phyloP scores from a whole-genome alignment of 2,329 filamentous ascomycete genomes.

The Shiraia bambusicola region DNA sequence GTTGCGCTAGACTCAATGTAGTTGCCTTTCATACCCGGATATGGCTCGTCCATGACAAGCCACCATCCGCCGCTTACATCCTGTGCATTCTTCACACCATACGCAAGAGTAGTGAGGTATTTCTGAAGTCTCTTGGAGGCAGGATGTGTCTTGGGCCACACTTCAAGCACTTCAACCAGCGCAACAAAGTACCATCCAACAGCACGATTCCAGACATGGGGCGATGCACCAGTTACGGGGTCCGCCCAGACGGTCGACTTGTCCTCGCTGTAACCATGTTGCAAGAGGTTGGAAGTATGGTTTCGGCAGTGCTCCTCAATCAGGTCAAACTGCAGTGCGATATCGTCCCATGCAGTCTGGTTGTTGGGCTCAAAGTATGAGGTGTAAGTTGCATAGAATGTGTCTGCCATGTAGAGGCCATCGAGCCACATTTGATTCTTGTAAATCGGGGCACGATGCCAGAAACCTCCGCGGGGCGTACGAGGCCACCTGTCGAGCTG shows the following conservation, averaged over 20 bases:
- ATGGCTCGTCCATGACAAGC: conserved; percentile 56
- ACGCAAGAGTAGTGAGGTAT: conserved; percentile 47
- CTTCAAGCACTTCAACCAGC: conserved; percentile 52
- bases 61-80: conserved; percentile 58
- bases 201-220: conserved; percentile 43
- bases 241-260: conserved; percentile 42
- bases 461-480: conserved; percentile 56
- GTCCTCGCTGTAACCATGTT: conserved; percentile 41
- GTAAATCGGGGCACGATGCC: conserved; percentile 54
- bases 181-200: conserved; percentile 45
- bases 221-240: conserved; percentile 37
- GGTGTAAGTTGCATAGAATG: conserved; percentile 45
- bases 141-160: conserved; percentile 45
- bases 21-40: conserved; percentile 52
- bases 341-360: conserved; percentile 48
- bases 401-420: conserved; percentile 50
- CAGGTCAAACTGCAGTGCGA: conserved; percentile 39
- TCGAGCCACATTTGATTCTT: conserved; percentile 61
- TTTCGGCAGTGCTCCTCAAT: conserved; percentile 41
- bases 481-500: conserved; percentile 54
- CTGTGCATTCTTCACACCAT: conserved; percentile 47
- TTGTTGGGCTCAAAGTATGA: conserved; percentile 42
- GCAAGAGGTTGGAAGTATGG: conserved; percentile 34
- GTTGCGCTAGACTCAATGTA: conserved; percentile 63
- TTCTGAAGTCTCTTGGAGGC: conserved; percentile 42